A percentile compares a stretch with the other conserved stretches of the same genome.
These are phyloP conservation scores for Apostasia ramifera DNA, from an alignment of 106 monocot genomes.

Conservation along the genomic window DNA sequence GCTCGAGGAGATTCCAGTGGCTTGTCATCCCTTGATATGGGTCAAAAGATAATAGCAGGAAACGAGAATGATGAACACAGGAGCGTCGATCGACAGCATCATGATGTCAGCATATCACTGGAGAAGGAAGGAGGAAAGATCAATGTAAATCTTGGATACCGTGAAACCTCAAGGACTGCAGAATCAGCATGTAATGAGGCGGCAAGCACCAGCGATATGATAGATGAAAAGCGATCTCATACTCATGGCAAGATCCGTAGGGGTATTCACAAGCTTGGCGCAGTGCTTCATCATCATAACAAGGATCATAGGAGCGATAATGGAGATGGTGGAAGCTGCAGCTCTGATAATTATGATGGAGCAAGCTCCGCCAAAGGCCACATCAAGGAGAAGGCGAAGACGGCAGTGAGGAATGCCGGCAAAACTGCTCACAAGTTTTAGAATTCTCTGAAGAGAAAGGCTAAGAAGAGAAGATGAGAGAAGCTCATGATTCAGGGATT, in stretches of 20 bases:
- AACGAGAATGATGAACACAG: no score
- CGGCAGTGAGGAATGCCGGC: conserved; percentile 1
- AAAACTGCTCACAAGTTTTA: neutral
- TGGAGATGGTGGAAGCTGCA: neutral
- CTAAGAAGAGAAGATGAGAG: conserved; percentile 1
- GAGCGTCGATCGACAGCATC: no score
- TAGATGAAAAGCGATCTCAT: neutral
- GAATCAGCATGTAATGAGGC: neutral
- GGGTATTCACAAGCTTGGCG: neutral
- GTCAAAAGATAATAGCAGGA: neutral
- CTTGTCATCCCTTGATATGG: neutral
- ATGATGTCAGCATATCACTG: neutral
- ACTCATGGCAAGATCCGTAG: conserved; percentile 2
- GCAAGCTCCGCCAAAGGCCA: neutral
- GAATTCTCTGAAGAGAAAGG: neutral
- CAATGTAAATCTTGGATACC: neutral
- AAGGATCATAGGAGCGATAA: neutral
- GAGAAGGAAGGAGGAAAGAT: neutral
- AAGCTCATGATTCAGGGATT: neutral
- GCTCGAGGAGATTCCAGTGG: neutral
- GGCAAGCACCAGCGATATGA: neutral
- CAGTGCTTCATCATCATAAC: neutral
- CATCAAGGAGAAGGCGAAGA: neutral
- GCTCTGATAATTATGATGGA: neutral
- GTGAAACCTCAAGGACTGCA: neutral